Evolutionary conservation across 108 stramenopile species (phyloP).

Genomic region (Fistulifera pelliculosa): DNA sequence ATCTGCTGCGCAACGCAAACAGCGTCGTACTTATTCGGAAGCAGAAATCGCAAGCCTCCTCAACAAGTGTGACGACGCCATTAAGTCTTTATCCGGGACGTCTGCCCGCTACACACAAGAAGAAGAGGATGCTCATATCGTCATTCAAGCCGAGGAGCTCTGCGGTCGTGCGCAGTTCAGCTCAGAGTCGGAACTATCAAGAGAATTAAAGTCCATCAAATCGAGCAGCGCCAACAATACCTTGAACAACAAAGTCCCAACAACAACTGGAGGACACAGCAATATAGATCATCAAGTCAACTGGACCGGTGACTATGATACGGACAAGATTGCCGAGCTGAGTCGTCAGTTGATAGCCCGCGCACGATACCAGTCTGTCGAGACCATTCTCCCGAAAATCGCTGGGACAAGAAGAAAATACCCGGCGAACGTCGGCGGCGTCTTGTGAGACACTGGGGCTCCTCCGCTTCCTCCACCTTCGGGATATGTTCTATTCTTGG

Average conservation of each 20-base stretch:
- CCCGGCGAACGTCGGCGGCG: conserved; percentile 70
- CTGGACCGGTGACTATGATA: conserved; percentile 33
- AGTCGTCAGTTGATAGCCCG: conserved; percentile 37
- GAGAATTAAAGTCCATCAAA: too few relatives aligned
- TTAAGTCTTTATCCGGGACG: too few relatives aligned
- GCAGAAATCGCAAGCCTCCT: too few relatives aligned
- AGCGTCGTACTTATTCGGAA: too few relatives aligned
- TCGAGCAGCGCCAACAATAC: too few relatives aligned
- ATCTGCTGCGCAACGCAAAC: too few relatives aligned
- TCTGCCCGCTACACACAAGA: too few relatives aligned
- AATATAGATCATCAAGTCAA: conserved; percentile 72
- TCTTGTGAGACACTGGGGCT: conserved; percentile 50
- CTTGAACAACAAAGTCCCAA: conserved; percentile 1
- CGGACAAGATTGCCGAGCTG: conserved; percentile 63
- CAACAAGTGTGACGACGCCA: too few relatives aligned
- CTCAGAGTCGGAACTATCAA: too few relatives aligned
- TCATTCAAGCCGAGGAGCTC: too few relatives aligned
- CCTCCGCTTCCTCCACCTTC: conserved; percentile 61
- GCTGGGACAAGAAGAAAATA: conserved; percentile 71
- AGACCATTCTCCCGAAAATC: conserved; percentile 42
- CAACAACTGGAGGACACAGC: conserved; percentile 64
- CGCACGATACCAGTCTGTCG: conserved; percentile 37
- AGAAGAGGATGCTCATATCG: too few relatives aligned
- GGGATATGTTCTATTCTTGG: conserved; percentile 53
- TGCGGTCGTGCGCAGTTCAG: too few relatives aligned